These are phyloP conservation scores for Castanea crenata DNA, from an alignment of 306 rosid genomes.

Conservation along the genomic window DNA sequence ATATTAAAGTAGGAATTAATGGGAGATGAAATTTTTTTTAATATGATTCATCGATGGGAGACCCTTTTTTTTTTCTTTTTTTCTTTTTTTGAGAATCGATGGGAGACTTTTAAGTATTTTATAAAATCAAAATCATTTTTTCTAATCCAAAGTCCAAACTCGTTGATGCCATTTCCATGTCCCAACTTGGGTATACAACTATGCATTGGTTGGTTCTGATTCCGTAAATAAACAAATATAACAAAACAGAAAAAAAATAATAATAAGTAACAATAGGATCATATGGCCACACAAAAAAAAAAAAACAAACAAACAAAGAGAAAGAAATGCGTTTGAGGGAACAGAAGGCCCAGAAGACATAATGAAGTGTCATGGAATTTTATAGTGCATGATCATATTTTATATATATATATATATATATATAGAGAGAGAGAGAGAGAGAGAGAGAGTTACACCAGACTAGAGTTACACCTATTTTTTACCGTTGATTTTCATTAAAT, in stretches of 20 bases:
- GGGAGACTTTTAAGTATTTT: background rate
- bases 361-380: slow-evolving; percentile 26
- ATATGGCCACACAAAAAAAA: background rate
- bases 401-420: slow-evolving; percentile 18
- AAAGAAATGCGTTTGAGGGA: background rate
- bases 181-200: background rate
- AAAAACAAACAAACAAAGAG: background rate
- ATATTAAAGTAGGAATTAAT: no score
- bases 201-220: background rate
- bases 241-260: background rate
- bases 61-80: background rate
- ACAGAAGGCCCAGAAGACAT: slow-evolving; percentile 2
- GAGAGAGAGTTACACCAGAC: no score
- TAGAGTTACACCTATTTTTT: no score
- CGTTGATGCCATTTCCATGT: no score
- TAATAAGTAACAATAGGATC: background rate
- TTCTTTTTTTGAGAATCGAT: background rate
- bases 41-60: background rate
- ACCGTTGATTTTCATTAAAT: no score
- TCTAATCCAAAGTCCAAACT: background rate
- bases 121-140: background rate
- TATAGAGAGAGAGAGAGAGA: no score
- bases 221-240: background rate
- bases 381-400: slow-evolving; percentile 10
- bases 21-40: no score